A percentile compares a stretch with the other conserved stretches of the same genome.
These are phyloP conservation scores for Ophiostoma australiae DNA, from an alignment of 2,329 filamentous ascomycete genomes.

Conservation along the genomic window DNA sequence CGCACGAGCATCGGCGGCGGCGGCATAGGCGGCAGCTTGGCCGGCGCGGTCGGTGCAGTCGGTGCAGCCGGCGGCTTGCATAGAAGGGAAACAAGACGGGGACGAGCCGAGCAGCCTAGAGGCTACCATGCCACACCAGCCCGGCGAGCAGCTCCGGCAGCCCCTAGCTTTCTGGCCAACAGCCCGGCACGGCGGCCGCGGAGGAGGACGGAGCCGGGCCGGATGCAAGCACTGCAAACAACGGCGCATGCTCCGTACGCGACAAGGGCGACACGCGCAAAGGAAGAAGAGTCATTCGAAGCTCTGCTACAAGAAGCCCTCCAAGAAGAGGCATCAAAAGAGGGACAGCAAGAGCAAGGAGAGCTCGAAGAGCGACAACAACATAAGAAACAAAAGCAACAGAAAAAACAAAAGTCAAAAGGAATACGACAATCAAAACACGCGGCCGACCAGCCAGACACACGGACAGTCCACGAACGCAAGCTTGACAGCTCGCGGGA, in stretches of 20 bases:
- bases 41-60: background rate
- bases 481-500: conserved; percentile 52
- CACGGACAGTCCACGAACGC: conserved; percentile 56
- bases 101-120: background rate
- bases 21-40: conserved; percentile 4
- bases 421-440: too few species aligned
- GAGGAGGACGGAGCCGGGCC: background rate
- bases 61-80: background rate
- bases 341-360: background rate
- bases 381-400: background rate
- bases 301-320: background rate
- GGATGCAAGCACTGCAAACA: background rate
- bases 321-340: background rate
- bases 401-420: too few species aligned
- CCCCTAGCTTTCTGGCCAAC: background rate
- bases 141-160: background rate
- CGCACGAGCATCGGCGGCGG: conserved; percentile 30
- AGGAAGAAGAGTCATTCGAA: background rate
- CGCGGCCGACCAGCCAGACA: background rate
- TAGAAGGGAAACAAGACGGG: background rate
- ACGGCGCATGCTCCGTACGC: background rate
- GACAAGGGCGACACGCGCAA: background rate
- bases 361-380: background rate
- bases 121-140: background rate
- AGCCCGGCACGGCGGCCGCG: background rate